These are phyloP conservation scores for Allium sativum DNA, from an alignment of 106 monocot species.

Conservation along the genomic window DNA sequence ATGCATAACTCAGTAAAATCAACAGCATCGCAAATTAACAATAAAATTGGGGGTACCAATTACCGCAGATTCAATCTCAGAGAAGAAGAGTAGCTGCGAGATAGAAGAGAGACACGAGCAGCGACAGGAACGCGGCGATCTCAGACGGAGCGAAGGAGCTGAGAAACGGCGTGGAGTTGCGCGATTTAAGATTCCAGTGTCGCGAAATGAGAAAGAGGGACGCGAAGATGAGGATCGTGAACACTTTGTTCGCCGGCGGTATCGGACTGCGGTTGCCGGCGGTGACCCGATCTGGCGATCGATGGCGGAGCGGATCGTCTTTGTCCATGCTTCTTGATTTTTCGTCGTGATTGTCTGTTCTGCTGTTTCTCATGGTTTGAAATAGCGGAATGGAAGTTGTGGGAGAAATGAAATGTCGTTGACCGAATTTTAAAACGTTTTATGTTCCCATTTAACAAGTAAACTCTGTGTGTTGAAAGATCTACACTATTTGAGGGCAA, in stretches of 20 bases:
- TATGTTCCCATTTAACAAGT: no score
- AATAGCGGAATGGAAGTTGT: no score
- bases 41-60: no score
- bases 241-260: conserved; percentile 12
- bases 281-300: not conserved
- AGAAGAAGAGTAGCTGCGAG: not conserved
- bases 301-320: not conserved
- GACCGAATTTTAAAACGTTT: no score
- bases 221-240: conserved; percentile 11
- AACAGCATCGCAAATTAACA: no score
- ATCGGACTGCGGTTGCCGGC: conserved; percentile 1
- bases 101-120: conserved; percentile 6
- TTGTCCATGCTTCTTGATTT: not conserved
- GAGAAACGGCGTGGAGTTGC: conserved; percentile 6
- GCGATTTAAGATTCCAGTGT: conserved; percentile 4
- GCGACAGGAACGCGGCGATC: conserved; percentile 8
- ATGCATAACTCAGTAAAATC: no score
- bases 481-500: no score
- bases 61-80: no score
- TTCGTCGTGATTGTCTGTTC: no score
- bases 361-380: no score
- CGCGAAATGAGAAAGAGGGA: conserved; percentile 9
- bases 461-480: no score
- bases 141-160: conserved; percentile 1
- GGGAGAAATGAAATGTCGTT: no score